These are phyloP conservation scores for Rubus idaeus DNA, from an alignment of 306 rosid species.

Conservation along the genomic window DNA sequence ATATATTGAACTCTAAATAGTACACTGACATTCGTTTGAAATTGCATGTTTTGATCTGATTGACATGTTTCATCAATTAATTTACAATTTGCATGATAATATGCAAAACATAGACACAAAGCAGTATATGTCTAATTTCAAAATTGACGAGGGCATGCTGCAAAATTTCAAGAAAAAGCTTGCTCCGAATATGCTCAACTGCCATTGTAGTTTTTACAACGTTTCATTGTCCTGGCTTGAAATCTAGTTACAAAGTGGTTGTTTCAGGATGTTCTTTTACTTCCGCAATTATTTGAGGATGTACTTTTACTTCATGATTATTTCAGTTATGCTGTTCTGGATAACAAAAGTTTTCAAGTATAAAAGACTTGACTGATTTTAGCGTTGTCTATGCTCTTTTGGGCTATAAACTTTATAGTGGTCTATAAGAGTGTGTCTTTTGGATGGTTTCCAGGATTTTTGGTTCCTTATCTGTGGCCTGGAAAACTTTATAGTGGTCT, in stretches of 20 bases:
- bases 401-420: neutral
- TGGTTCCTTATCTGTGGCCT: too few relatives aligned
- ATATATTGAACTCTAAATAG: neutral
- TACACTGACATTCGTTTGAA: neutral
- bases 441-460: neutral
- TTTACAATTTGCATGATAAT: neutral
- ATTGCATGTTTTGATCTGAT: neutral
- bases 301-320: neutral
- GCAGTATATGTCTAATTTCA: neutral
- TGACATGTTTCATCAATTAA: neutral
- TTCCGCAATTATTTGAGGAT: too few relatives aligned
- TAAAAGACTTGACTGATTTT: neutral
- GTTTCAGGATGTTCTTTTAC: neutral
- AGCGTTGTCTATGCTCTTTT: neutral
- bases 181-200: neutral
- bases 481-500: neutral
- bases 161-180: neutral
- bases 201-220: neutral
- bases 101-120: neutral
- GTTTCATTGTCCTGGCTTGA: neutral
- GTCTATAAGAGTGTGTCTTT: neutral
- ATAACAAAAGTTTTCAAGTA: neutral
- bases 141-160: neutral
- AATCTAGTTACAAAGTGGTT: neutral
- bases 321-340: neutral